Evolutionary conservation across 1,284 basidiomycete species (phyloP).

Genomic region (Fistulina hepatica): DNA sequence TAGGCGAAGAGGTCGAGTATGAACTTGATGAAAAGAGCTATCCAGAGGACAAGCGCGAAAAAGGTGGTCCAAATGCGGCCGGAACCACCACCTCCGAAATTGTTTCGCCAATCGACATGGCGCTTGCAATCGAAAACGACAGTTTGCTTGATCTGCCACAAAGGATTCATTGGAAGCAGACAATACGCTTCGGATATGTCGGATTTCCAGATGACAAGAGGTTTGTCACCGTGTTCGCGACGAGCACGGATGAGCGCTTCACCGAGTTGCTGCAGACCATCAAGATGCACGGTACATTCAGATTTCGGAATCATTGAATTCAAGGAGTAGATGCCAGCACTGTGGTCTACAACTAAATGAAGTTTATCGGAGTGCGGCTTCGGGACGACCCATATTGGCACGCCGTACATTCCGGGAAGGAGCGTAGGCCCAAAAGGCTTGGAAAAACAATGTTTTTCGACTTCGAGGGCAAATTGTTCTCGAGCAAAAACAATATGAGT

Average conservation of each 20-base stretch:
- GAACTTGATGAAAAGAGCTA: too few species aligned
- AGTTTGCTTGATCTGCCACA: conserved; percentile 35
- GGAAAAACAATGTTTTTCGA: conserved; percentile 25
- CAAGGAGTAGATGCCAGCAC: conserved; percentile 21
- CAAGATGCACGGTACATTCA: too few species aligned
- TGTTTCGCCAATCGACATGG: conserved; percentile 23
- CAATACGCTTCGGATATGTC: conserved; percentile 30
- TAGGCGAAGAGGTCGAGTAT: too few species aligned
- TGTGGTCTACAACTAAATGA: conserved; percentile 30
- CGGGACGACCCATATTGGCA: conserved; percentile 30
- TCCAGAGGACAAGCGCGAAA: conserved; percentile 26
- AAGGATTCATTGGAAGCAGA: conserved; percentile 25
- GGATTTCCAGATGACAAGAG: conserved; percentile 25
- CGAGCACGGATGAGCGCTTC: conserved; percentile 11
- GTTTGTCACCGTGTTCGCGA: background rate
- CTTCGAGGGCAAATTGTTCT: conserved; percentile 25
- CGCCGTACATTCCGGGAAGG: conserved; percentile 34
- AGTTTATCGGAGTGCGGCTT: conserved; percentile 28
- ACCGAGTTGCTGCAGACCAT: conserved; percentile 21
- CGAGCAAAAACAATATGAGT: conserved; percentile 18
- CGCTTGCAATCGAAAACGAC: conserved; percentile 18
- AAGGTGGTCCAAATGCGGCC: conserved; percentile 23
- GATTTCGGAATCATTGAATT: conserved; percentile 31
- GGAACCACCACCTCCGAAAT: conserved; percentile 23
- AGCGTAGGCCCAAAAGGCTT: conserved; percentile 26